phyloP scores from a whole-genome alignment of 2,329 filamentous ascomycete genomes.

The Tothia fuscella region DNA sequence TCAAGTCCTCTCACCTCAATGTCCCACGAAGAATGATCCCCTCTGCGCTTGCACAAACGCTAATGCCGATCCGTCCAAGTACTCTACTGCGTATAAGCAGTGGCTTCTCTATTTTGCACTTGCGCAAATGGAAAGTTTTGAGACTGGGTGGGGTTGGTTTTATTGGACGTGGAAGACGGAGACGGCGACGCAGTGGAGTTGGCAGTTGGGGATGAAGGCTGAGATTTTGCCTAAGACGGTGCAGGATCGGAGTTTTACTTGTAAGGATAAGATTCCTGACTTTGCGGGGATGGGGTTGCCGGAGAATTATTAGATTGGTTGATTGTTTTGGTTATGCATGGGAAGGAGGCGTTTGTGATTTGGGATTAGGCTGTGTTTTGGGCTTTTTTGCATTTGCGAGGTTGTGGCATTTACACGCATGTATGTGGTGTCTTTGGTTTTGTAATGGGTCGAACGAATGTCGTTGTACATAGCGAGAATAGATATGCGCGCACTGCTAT shows the following conservation, averaged over 20 bases:
- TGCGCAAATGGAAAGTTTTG: constrained; percentile 91
- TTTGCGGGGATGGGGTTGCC: constrained; percentile 29
- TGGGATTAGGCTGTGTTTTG: too few species aligned
- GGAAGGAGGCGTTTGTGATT: too few species aligned
- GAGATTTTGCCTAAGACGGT: constrained; percentile 59
- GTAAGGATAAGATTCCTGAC: constrained; percentile 26
- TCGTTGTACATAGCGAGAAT: too few species aligned
- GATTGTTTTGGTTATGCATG: too few species aligned
- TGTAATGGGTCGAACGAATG: too few species aligned
- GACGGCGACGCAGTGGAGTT: constrained; percentile 79
- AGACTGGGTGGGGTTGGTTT: constrained; percentile 93
- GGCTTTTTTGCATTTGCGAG: too few species aligned
- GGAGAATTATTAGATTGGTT: constrained; percentile 31
- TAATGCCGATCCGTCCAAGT: constrained; percentile 59
- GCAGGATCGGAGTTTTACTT: constrained; percentile 31
- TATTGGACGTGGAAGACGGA: constrained; percentile 99
- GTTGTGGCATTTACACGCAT: too few species aligned
- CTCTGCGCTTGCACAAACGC: constrained; percentile 63
- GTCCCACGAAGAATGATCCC: constrained; percentile 50
- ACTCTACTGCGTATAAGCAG: constrained; percentile 64
- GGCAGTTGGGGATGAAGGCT: constrained; percentile 63
- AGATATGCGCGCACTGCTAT: too few species aligned
- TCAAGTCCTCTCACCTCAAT: constrained; percentile 57
- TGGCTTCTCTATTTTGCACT: constrained; percentile 86
- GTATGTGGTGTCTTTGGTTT: too few species aligned